Evolutionary conservation across 208 protist species (phyloP).

Genomic region (Trypanosoma conorhini): DNA sequence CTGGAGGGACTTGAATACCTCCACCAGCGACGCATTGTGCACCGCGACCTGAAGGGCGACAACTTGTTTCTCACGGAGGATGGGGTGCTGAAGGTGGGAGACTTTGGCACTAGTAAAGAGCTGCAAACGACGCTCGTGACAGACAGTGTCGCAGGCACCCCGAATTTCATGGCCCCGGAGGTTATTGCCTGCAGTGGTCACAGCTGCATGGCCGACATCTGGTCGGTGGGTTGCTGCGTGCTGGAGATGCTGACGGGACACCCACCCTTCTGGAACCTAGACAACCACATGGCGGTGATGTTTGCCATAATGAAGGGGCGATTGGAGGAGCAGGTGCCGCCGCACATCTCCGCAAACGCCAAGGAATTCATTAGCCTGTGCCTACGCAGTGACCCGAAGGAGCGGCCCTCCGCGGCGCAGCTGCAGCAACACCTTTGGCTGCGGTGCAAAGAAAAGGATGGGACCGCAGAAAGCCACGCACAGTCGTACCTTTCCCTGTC

Average conservation of each 20-base stretch:
- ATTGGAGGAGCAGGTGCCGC: constrained; percentile 70
- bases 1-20: constrained; percentile 88
- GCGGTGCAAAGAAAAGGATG: neutral
- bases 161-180: constrained; percentile 95
- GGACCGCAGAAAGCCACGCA: neutral
- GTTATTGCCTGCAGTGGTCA: constrained; percentile 90
- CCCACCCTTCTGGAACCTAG: constrained; percentile 80
- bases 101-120: constrained; percentile 91
- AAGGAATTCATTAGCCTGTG: constrained; percentile 78
- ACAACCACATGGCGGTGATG: constrained; percentile 92
- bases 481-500: constrained; percentile 6
- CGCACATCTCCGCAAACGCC: constrained; percentile 52
- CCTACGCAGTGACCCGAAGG: constrained; percentile 63
- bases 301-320: constrained; percentile 86
- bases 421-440: constrained; percentile 81
- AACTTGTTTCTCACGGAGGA: constrained; percentile 89
- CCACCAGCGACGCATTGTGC: constrained; percentile 82
- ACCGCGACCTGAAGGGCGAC: constrained; percentile 93
- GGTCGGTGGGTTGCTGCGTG: constrained; percentile 92
- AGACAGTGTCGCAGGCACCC: constrained; percentile 88
- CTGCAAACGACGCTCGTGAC: constrained; percentile 81
- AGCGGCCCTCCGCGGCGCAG: constrained; percentile 60
- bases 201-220: constrained; percentile 89
- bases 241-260: constrained; percentile 90
- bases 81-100: constrained; percentile 80